Evolutionary conservation across 306 rosid genomes (phyloP).

Genomic region (Sindora glabra): DNA sequence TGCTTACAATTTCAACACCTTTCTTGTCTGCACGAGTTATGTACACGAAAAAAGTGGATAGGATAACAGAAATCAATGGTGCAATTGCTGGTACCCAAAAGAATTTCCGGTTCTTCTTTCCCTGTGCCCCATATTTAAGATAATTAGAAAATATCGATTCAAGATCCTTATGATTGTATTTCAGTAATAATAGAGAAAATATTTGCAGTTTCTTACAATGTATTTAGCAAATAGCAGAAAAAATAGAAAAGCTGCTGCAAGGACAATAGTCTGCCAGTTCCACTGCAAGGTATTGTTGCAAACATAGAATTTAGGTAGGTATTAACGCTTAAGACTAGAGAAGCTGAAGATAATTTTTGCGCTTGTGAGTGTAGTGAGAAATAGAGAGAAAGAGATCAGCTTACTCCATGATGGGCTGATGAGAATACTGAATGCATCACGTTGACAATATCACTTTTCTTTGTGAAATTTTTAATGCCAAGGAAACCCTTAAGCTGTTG

Average conservation of each 20-base stretch:
- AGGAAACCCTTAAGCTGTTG: conserved; percentile 97
- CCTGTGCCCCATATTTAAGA: conserved; percentile 43
- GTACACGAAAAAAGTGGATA: conserved; percentile 80
- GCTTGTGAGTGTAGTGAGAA: neutral
- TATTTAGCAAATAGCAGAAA: conserved; percentile 66
- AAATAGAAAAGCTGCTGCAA: conserved; percentile 57
- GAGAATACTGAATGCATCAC: conserved; percentile 55
- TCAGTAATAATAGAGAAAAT: neutral
- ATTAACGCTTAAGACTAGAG: conserved; percentile 4
- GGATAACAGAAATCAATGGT: conserved; percentile 71
- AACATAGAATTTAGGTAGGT: neutral
- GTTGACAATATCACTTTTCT: conserved; percentile 59
- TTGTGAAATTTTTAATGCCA: conserved; percentile 67
- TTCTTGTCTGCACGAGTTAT: conserved; percentile 80
- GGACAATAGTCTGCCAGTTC: conserved; percentile 88
- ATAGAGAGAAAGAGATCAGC: conserved; percentile 17
- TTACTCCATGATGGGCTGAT: conserved; percentile 79
- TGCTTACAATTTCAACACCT: conserved; percentile 84
- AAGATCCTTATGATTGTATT: neutral
- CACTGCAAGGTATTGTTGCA: conserved; percentile 55
- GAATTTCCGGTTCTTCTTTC: conserved; percentile 63
- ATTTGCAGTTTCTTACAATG: conserved; percentile 50
- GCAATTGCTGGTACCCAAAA: conserved; percentile 98
- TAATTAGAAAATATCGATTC: conserved; percentile 21
- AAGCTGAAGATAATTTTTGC: too few species aligned